A percentile compares a stretch with the other conserved stretches of the same genome.
Conservation (phyloP, 306 rosid genomes). For the Ziziphus jujuba region DNA sequence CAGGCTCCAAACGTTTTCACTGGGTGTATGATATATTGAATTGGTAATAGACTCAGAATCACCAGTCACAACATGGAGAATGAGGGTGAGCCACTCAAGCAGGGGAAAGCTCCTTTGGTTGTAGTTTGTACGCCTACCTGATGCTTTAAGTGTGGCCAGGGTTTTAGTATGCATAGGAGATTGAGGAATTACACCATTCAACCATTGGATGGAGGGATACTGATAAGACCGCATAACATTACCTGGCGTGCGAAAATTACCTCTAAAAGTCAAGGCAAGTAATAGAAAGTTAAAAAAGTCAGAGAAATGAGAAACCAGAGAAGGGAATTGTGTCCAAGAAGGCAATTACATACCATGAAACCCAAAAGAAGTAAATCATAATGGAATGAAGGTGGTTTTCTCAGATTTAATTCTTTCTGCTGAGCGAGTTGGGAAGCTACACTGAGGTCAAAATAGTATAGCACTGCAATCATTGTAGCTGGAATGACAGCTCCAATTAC, state of each 20-base stretch:
- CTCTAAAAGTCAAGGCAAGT: conserved; percentile 9
- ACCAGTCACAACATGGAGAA: neutral
- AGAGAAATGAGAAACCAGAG: conserved; percentile 3
- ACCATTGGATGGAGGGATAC: conserved; percentile 83
- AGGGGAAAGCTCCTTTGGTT: too few relatives aligned
- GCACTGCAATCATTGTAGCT: conserved; percentile 83
- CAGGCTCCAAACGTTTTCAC: neutral
- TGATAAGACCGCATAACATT: conserved; percentile 69
- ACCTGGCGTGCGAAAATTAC: conserved; percentile 49
- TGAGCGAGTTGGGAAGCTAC: conserved; percentile 90
- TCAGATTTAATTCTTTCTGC: conserved; percentile 76
- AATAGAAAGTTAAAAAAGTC: neutral
- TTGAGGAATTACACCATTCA: conserved; percentile 88
- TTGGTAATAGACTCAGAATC: neutral
- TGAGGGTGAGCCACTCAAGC: conserved; percentile 4
- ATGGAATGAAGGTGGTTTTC: conserved; percentile 78
- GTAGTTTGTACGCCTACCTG: conserved; percentile 43
- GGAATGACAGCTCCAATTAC: conserved; percentile 76
- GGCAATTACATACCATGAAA: conserved; percentile 56
- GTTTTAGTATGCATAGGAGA: conserved; percentile 88
- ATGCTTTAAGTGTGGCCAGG: conserved; percentile 77
- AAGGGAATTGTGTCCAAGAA: conserved; percentile 7
- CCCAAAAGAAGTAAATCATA: conserved; percentile 83
- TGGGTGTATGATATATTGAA: neutral
- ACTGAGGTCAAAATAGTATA: conserved; percentile 85